A percentile compares a stretch with the other conserved stretches of the same genome.
These are phyloP conservation scores for Cystofilobasidium capitatum DNA, from an alignment of 768 basidiomycete genomes.

Conservation along the genomic window DNA sequence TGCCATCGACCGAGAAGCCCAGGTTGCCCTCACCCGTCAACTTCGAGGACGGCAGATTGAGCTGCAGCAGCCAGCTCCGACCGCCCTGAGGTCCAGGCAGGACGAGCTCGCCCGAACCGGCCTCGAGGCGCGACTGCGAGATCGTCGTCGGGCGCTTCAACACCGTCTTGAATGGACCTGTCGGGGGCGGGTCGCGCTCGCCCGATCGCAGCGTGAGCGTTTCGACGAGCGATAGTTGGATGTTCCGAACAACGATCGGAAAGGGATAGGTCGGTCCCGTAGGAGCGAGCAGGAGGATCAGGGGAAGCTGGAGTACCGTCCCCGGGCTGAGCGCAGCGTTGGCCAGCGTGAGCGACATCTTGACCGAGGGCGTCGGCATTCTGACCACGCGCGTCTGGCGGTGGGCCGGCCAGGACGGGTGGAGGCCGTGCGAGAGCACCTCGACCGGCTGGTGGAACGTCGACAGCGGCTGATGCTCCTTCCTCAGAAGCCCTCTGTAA, in stretches of 20 bases:
- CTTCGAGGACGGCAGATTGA: background rate
- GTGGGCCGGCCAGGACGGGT: slow-evolving; percentile 15
- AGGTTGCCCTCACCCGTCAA: background rate
- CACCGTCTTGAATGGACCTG: background rate
- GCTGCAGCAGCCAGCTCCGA: slow-evolving; percentile 5
- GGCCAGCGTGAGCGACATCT: background rate
- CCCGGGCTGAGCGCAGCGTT: background rate
- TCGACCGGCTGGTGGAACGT: slow-evolving; percentile 4
- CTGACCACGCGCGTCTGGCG: background rate
- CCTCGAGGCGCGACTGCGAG: slow-evolving; percentile 11
- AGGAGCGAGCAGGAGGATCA: background rate
- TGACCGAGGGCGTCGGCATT: slow-evolving; percentile 1
- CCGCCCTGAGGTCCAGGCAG: slow-evolving; percentile 2
- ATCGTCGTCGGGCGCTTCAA: slow-evolving; percentile 1
- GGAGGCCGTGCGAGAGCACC: slow-evolving; percentile 10
- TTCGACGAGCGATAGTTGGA: slow-evolving; percentile 18
- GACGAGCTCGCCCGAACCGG: background rate
- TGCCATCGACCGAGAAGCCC: slow-evolving; percentile 4
- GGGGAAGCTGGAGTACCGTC: slow-evolving; percentile 4
- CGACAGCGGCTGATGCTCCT: slow-evolving; percentile 14
- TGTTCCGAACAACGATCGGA: background rate
- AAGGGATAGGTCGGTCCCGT: background rate
- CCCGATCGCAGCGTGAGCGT: background rate
- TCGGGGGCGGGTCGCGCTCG: slow-evolving; percentile 5
- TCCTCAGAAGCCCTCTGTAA: slow-evolving; percentile 12